Percentiles rank a stretch among this genome's conserved stretches.
Evolutionary conservation across 768 basidiomycete species (phyloP).

Genomic region (Leucosporidium yakuticum): DNA sequence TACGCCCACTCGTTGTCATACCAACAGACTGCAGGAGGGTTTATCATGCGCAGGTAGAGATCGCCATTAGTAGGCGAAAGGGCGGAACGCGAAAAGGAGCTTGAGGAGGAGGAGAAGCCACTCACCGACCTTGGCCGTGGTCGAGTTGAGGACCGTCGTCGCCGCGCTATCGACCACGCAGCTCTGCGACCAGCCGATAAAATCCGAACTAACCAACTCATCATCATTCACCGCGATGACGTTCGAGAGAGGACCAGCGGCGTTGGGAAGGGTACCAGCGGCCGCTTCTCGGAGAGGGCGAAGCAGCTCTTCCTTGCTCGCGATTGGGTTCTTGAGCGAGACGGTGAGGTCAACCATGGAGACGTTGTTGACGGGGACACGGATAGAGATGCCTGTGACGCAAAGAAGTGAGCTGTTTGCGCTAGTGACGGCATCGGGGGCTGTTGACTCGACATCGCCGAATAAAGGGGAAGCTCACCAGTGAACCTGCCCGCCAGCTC

Average conservation of each 20-base stretch:
- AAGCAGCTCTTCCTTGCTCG: constrained; percentile 41
- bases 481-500: constrained; percentile 44
- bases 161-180: constrained; percentile 43
- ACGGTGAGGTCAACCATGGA: constrained; percentile 45
- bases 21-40: too few relatives aligned
- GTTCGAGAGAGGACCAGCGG: constrained; percentile 21
- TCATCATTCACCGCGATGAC: constrained; percentile 43
- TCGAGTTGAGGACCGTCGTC: constrained; percentile 39
- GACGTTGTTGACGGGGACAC: constrained; percentile 44
- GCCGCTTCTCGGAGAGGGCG: constrained; percentile 40
- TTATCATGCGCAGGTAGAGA: too few relatives aligned
- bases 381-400: constrained; percentile 43
- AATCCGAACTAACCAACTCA: constrained; percentile 45
- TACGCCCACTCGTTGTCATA: too few relatives aligned
- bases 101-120: constrained; percentile 37
- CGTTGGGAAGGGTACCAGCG: neutral
- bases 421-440: too few relatives aligned
- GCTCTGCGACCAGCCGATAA: constrained; percentile 38
- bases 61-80: too few relatives aligned
- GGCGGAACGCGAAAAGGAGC: neutral
- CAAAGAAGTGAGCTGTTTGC: too few relatives aligned
- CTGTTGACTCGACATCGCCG: too few relatives aligned
- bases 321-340: constrained; percentile 37
- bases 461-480: constrained; percentile 32
- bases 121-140: constrained; percentile 41